phyloP scores from a whole-genome alignment of 164 flowering plant genomes.

The Stephania japonica region DNA sequence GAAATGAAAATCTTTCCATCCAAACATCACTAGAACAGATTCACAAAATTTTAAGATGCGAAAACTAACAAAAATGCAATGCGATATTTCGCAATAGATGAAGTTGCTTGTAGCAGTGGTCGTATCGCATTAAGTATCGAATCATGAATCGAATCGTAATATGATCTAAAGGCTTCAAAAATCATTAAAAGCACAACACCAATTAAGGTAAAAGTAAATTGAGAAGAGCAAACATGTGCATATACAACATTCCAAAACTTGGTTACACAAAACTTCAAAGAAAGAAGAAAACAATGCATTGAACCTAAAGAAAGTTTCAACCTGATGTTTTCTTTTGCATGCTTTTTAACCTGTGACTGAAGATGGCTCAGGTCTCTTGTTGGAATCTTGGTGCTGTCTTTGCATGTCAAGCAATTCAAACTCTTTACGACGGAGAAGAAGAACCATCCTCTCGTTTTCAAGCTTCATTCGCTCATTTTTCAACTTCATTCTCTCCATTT shows the following conservation, averaged over 20 bases:
- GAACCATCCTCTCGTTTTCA: slow-evolving; percentile 74
- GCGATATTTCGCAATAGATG: no score
- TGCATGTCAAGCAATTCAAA: slow-evolving; percentile 49
- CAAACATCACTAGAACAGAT: neutral
- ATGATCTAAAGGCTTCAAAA: no score
- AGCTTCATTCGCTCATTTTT: slow-evolving; percentile 61
- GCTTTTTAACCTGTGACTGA: slow-evolving; percentile 33
- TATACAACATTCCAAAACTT: neutral
- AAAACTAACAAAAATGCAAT: neutral
- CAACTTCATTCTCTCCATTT: slow-evolving; percentile 76
- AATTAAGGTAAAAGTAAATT: neutral
- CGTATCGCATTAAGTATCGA: no score
- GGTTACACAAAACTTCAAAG: neutral
- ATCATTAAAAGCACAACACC: no score
- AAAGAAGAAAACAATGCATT: slow-evolving; percentile 1
- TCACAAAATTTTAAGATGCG: neutral
- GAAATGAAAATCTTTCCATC: neutral
- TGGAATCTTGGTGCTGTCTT: slow-evolving; percentile 29
- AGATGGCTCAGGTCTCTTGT: slow-evolving; percentile 38
- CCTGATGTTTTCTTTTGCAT: neutral
- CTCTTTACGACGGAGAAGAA: slow-evolving; percentile 67
- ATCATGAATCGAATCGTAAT: no score
- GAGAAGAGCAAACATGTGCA: neutral
- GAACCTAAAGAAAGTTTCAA: neutral
- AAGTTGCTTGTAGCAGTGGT: no score